Conservation (phyloP, 345 rosid species). For the Firmiana major region DNA sequence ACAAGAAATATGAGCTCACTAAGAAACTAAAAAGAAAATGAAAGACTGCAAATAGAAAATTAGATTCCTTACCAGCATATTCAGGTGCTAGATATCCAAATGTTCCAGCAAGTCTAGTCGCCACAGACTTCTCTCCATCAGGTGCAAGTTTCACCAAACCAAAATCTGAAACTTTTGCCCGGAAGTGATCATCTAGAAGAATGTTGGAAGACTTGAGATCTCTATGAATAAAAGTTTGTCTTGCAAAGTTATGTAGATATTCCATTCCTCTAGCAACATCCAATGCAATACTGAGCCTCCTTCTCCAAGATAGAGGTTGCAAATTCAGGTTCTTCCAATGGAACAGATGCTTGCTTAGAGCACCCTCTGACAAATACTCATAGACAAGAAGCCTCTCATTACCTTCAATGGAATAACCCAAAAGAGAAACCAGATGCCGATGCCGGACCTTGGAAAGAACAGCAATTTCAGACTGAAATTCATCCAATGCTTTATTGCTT, state of each 20-base stretch:
- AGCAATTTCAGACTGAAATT: conserved; percentile 69
- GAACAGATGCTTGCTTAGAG: conserved; percentile 73
- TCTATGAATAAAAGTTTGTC: conserved; percentile 67
- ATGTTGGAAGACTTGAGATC: conserved; percentile 83
- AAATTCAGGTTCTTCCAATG: conserved; percentile 59
- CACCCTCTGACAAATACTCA: conserved; percentile 83
- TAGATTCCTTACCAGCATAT: conserved; percentile 58
- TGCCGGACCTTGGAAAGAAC: conserved; percentile 80
- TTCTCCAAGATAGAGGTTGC: conserved; percentile 71
- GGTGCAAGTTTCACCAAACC: conserved; percentile 82
- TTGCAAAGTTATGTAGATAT: conserved; percentile 72
- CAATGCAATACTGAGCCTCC: conserved; percentile 58
- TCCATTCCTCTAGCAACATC: conserved; percentile 84
- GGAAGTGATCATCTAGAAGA: conserved; percentile 61
- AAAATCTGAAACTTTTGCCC: conserved; percentile 71
- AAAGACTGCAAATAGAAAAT: neutral
- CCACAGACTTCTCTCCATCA: conserved; percentile 59
- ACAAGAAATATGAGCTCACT: neutral
- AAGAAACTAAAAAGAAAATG: no score
- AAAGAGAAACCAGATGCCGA: conserved; percentile 68
- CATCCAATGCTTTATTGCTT: conserved; percentile 58
- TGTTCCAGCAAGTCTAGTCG: conserved; percentile 73
- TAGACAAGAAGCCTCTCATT: conserved; percentile 66
- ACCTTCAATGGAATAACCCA: conserved; percentile 70
- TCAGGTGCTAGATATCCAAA: conserved; percentile 88